Base-by-base conservation (phyloP, 192 early-diverging fungal species). In the Coemansia sp. region DNA sequence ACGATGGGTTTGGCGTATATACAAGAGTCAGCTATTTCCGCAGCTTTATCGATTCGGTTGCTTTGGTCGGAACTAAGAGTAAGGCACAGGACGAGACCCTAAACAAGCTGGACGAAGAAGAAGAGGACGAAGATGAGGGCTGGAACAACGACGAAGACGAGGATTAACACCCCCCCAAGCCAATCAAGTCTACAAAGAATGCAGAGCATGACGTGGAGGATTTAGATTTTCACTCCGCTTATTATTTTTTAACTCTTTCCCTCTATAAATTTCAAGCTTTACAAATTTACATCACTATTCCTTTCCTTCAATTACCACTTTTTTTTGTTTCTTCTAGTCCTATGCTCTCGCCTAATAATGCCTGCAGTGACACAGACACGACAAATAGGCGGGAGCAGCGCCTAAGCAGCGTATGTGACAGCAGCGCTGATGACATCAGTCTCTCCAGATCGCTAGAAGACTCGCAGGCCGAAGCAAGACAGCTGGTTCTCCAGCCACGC, bases 1-100 rank as follows among this genome's bases (percentile, higher is more conserved):
- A 74, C 58, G 75, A 82, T 27, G 80, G 80, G 7, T 70, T 77
- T 68, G 75, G 70, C 22, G 39, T 82, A 5, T 82, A 82, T 43
- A 82, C 80, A 9, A 75, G 76, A 38, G 66, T 82, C 13, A 62
- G 64, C 16, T 82, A 77, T 66, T 82, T 65, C 66, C 65, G 60
- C 53, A 38, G 7, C 33, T 82, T 77, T 20, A 71, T 82, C 34
- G 62, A 71, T 15, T 24, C 44, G 52, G 62, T 65, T 9, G 61
- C n/a, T 22, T 31, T n/a, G 18, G 33, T 8, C 6, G 52, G 34
- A 18, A 24, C n/a, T 22, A 63, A 43, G 49, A 31, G 31, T 9
- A 40, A 49, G 36, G 34, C 55, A 0, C 31, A 58, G 16, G 15
- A 58, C 55, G 29, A 8, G 20, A 1, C 47, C 15, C 8, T 62